Base-by-base conservation (phyloP, 1,139 yeast species). In the Candida labiduridarum region DNA sequence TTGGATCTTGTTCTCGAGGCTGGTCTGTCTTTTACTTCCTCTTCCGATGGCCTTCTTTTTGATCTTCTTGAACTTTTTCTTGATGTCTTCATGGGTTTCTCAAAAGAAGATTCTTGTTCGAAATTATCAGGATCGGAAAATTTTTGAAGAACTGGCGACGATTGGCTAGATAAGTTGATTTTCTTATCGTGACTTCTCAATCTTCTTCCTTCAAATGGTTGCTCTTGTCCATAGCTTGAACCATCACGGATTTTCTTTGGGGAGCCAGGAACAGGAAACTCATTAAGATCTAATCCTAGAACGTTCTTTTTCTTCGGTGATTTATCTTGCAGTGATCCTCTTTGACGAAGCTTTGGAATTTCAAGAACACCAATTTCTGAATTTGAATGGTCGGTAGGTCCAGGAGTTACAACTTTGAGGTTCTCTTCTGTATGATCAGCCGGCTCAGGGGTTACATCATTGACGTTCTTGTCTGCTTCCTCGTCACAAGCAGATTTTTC, bases 1-100 rank as follows among this genome's bases (percentile, higher is more conserved):
- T 71, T 72, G 1, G 79, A 74, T 47, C 80, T 57, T 0, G 79
- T 76, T 46, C 79, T 54, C 16, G 62, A 58, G 0, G 79, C 76
- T 1, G 79, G 79, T 15, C 60, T 61, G 46, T 68, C 76, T 9
- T 16, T 22, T 15, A 16, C 45, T 9, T 48, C 45, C 12, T 47
- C 48, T 12, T 47, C 48, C 4, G 36, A 41, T 25, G 36, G 14
- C 7, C 27, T 22, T 44, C 41, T 41, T 22, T n/a, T 27, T 8
- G 14, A n/a, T 11, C 14, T 34, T 35, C 40, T 46, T 9, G 35
- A 14, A 14, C 18, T n/a, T 19, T 45, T 43, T 41, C 48, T 52
- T 16, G 49, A 43, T 35, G 19, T 16, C 36, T 27, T 12, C 4
- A 7, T n/a, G n/a, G 30, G 11, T 39, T 14, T 16, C 25, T 39